These are phyloP conservation scores for Ascochyta lentis DNA, from an alignment of 2,329 filamentous ascomycete species.

Conservation along the genomic window DNA sequence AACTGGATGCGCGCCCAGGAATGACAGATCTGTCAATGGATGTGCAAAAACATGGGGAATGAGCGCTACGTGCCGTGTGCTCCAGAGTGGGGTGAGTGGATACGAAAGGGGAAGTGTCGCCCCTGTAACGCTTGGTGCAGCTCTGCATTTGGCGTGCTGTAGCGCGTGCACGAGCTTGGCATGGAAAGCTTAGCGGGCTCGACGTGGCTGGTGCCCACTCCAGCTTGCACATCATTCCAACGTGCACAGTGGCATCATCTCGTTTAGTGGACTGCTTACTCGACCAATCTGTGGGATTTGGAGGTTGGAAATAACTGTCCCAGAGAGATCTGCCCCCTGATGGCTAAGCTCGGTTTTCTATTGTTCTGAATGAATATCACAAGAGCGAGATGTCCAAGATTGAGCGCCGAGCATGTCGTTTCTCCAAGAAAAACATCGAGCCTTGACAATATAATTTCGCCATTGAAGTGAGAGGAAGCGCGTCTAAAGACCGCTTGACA, in stretches of 20 bases:
- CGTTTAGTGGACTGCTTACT: background rate
- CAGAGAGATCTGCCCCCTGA: no score
- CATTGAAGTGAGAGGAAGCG: background rate
- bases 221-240: background rate
- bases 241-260: background rate
- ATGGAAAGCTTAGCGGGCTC: slow-evolving; percentile 2
- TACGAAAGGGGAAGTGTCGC: slow-evolving; percentile 11
- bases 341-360: no score
- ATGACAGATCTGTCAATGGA: slow-evolving; percentile 1
- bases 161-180: background rate
- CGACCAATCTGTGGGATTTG: background rate
- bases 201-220: slow-evolving; percentile 2
- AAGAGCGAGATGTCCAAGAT: background rate
- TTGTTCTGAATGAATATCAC: background rate
- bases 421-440: background rate
- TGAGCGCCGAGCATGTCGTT: background rate
- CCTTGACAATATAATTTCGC: background rate
- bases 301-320: background rate
- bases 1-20: background rate
- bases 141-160: slow-evolving; percentile 1
- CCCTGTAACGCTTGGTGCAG: slow-evolving; percentile 9
- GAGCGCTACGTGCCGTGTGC: slow-evolving; percentile 6
- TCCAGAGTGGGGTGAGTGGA: background rate
- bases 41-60: slow-evolving; percentile 2
- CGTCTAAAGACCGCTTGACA: background rate